Base-by-base conservation (phyloP, 2,329 filamentous ascomycete genomes). In the Tolypocladium sp. region DNA sequence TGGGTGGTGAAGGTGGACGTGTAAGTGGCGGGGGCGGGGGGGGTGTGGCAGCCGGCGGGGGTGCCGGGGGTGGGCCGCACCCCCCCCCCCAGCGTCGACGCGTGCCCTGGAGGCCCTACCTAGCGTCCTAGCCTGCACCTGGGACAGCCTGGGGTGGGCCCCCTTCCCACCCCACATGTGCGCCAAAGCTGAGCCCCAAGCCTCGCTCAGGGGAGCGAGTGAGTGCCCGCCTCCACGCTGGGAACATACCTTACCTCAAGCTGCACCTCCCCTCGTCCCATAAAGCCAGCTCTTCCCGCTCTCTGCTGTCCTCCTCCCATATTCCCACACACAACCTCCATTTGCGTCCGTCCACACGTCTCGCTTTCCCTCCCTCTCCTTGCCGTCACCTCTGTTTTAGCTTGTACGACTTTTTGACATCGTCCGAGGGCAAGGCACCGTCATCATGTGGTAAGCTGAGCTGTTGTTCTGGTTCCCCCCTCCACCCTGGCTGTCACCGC, bases 381-480 rank as follows among this genome's bases (percentile, higher is more conserved):
- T 57, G 30, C 56, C 35, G 37, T 59, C 9, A 57, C 54, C 49
- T 58, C 40, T 40, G 27, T 37, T 37, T 42, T 52, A 51, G 13
- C 51, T 52, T 58, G 44, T 25, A 46, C 52, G 37, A 60, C 57
- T 55, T 46, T 49, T 40, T 52, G 30, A 25, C 37, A 56, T 60
- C 54, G 41, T 54, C 53, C 35, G 60, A 59, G 58, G 60, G 49
- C 62, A 57, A 60, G 59, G 52, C 58, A 57, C 57, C 52, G 57
- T 55, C 59, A 66, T 57, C 59, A 67, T 67, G 66, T 67, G 66
- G 65, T 66, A 63, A 62, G 64, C 56, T 58, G n/a, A 20, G 38
- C 51, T 41, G 38, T 22, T 51, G 46, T 33, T 37, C 37, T n/a
- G 13, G 9, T 46, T 33, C 27, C 22, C n/a, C 55, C n/a, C 20